Conservation (phyloP, 768 basidiomycete genomes). For the Boletus patriciae region DNA sequence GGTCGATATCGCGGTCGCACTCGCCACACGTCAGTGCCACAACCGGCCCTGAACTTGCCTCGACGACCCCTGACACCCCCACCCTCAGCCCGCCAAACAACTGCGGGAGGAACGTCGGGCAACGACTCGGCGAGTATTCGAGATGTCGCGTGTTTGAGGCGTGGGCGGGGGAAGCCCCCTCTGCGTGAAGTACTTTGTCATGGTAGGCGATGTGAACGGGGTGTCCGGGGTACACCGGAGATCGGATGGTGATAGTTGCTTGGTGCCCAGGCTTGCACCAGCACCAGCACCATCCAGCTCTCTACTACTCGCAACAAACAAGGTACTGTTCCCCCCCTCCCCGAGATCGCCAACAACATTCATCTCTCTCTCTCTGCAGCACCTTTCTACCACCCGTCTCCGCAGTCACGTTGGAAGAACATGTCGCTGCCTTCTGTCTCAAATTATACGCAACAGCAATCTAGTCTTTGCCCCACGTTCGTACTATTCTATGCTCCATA, state of each 20-base stretch:
- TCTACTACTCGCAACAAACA: not conserved
- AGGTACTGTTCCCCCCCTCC: conserved; percentile 1
- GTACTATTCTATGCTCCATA: conserved; percentile 23
- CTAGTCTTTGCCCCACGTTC: conserved; percentile 95
- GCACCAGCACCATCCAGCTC: conserved; percentile 11
- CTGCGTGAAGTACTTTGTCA: not conserved
- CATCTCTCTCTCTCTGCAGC: conserved; percentile 4
- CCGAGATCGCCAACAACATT: not conserved
- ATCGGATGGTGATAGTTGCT: not conserved
- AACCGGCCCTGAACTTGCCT: conserved; percentile 32
- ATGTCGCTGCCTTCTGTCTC: conserved; percentile 76
- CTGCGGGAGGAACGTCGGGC: not conserved
- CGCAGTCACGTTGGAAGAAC: conserved; percentile 76
- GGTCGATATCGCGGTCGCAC: not conserved
- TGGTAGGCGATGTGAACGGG: not conserved
- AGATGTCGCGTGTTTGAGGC: not conserved
- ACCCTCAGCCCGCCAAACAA: no score
- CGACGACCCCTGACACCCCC: conserved; percentile 22
- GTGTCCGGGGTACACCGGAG: conserved; percentile 22
- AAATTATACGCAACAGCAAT: conserved; percentile 73
- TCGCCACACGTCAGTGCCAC: not conserved
- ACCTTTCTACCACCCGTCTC: not conserved
- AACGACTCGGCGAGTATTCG: no score
- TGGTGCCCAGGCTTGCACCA: conserved; percentile 6
- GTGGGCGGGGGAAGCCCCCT: not conserved